Base-by-base conservation (phyloP, 768 basidiomycete genomes). In the Artomyces pyxidatus region DNA sequence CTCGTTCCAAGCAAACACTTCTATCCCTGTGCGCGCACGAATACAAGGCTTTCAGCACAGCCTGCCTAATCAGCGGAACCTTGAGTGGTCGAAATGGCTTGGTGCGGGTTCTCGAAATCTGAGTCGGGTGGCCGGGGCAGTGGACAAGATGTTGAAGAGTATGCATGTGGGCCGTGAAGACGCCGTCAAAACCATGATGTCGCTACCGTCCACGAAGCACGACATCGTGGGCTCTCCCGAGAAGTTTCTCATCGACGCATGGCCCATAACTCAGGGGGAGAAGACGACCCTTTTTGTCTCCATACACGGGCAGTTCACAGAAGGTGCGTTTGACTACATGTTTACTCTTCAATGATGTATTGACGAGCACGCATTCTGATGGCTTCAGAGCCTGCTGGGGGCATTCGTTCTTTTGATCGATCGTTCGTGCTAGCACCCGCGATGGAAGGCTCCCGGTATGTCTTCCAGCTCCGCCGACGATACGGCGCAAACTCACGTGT, bases 371-470 rank as follows among this genome's bases (percentile, higher is more conserved):
- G n/a, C n/a, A n/a, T n/a, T n/a, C n/a, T n/a, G n/a, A n/a, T n/a
- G n/a, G 26, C 23, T 42, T 40, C 48, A 88, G 85, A 77, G 56
- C 83, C 85, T 23, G 72, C 80, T 8, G 78, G 80, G 47, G 93
- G 92, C 10, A 68, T 91, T 21, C 80, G 95, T 40, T 95, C 93
- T 19, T 99, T 99, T 66, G 92, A 96, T 63, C 77, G 96, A 49
- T 83, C 89, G 0, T 94, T 98, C 61, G 76, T 98, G 47, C 71
- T 99, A 22, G 81, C 83, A 4, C 85, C 87, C 32, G 85, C 93
- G 3, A 67, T 81, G 22, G 81, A 85, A 45, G 87, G 83, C 23
- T 93, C 94, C 58, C 71, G 82, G 93, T 95, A 66, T 55, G 4
- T 21, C 49, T 42, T 42, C 19, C 14, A 46, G 25, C 30, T 17